A percentile compares a stretch with the other conserved stretches of the same genome.
phyloP scores from a whole-genome alignment of 1,284 basidiomycete genomes.

The Pseudozyma hubeiensis region DNA sequence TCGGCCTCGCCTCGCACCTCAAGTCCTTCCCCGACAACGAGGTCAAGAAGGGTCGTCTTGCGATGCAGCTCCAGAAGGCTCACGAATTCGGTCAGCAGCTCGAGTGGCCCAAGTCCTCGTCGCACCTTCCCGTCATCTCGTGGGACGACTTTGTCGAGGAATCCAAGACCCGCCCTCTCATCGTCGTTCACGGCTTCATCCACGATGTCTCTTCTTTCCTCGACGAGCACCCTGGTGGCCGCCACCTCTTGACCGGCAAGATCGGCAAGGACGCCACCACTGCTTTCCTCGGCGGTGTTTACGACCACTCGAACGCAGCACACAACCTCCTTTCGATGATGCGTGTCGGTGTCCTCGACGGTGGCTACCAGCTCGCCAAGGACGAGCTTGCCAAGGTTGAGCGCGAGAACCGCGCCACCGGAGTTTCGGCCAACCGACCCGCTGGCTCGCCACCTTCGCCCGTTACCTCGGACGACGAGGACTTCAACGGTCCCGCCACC shows the following conservation, averaged over 20 bases:
- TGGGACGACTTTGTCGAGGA: constrained; percentile 67
- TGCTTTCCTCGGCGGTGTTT: constrained; percentile 66
- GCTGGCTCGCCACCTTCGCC: constrained; percentile 54
- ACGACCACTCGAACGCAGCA: constrained; percentile 67
- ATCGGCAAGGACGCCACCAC: constrained; percentile 67
- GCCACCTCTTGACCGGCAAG: constrained; percentile 58
- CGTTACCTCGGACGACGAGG: constrained; percentile 56
- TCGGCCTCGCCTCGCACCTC: constrained; percentile 66
- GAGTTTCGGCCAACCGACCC: constrained; percentile 42
- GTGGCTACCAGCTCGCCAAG: constrained; percentile 65
- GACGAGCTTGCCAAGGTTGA: constrained; percentile 49
- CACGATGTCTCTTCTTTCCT: constrained; percentile 66
- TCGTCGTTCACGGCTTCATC: constrained; percentile 66
- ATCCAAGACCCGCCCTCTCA: constrained; percentile 64
- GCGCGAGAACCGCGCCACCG: constrained; percentile 45
- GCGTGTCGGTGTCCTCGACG: constrained; percentile 67
- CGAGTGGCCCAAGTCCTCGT: constrained; percentile 59
- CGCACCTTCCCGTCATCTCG: constrained; percentile 65
- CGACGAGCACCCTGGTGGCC: constrained; percentile 67
- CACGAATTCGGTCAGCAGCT: constrained; percentile 54
- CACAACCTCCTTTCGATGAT: constrained; percentile 67
- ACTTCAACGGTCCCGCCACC: constrained; percentile 43
- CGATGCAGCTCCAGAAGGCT: constrained; percentile 64
- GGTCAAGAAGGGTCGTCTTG: constrained; percentile 65
- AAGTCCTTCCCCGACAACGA: constrained; percentile 69